Conservation (phyloP, 1,139 yeast genomes). For the Taiozyma sp. region DNA sequence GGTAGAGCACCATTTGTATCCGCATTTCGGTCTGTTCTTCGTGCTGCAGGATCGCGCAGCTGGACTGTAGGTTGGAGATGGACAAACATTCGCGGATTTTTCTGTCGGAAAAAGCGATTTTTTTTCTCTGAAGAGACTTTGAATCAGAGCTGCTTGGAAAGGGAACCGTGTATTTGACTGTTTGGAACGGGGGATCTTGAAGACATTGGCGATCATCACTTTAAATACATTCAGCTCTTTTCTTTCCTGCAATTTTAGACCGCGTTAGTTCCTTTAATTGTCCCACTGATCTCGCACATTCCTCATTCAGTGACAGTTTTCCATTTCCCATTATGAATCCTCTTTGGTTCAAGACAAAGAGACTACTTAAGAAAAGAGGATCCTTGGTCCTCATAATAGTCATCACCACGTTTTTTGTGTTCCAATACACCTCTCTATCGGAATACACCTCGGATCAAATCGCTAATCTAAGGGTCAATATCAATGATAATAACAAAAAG, state of each 20-base stretch:
- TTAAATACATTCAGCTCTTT: too few relatives aligned
- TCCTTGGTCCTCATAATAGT: slow-evolving; percentile 9
- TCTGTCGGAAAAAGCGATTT: neutral
- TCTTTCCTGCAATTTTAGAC: too few relatives aligned
- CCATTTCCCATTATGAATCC: neutral
- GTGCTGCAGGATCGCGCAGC: too few relatives aligned
- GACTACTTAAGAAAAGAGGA: slow-evolving; percentile 12
- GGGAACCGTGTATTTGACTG: too few relatives aligned
- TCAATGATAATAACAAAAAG: neutral
- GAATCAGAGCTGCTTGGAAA: too few relatives aligned
- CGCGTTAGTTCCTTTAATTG: too few relatives aligned
- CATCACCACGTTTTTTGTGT: slow-evolving; percentile 5
- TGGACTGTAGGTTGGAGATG: too few relatives aligned
- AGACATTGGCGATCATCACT: too few relatives aligned
- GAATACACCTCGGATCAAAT: slow-evolving; percentile 8
- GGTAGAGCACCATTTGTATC: too few relatives aligned
- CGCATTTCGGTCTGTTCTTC: too few relatives aligned
- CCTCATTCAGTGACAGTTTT: too few relatives aligned
- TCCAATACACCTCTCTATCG: slow-evolving; percentile 12
- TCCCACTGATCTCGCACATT: neutral
- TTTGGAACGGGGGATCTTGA: too few relatives aligned
- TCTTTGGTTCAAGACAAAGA: slow-evolving; percentile 6
- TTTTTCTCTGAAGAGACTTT: neutral
- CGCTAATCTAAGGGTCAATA: slow-evolving; percentile 2
- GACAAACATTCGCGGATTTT: neutral